phyloP scores from a whole-genome alignment of 1,284 basidiomycete species.

The Sphagnurus paluster region DNA sequence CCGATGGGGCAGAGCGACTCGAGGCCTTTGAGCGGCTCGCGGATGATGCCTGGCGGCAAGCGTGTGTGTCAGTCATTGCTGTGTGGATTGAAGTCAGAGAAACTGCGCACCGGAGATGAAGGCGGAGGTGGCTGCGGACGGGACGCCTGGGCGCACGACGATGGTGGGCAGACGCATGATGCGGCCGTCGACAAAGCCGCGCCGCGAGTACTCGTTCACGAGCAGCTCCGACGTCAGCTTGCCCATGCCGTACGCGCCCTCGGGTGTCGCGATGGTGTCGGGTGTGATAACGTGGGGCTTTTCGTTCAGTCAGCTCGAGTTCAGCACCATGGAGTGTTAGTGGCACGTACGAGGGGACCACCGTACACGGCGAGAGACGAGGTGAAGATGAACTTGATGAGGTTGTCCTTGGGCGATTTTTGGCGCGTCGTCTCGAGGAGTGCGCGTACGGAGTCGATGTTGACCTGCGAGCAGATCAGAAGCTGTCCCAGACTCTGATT shows the following conservation, averaged over 20 bases:
- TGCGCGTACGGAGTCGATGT: slow-evolving; percentile 58
- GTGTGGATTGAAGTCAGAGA: not conserved
- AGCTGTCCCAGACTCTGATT: not conserved
- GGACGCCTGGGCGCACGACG: slow-evolving; percentile 57
- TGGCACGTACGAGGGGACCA: slow-evolving; percentile 46
- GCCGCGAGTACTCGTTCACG: slow-evolving; percentile 65
- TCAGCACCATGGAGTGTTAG: not conserved
- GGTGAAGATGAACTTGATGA: slow-evolving; percentile 59
- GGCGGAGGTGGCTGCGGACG: slow-evolving; percentile 56
- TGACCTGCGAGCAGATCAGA: slow-evolving; percentile 37
- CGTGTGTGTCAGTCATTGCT: not conserved
- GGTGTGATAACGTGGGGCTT: slow-evolving; percentile 49
- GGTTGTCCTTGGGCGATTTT: slow-evolving; percentile 32
- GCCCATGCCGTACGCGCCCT: slow-evolving; percentile 58
- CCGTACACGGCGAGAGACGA: slow-evolving; percentile 67
- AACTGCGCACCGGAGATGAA: slow-evolving; percentile 47
- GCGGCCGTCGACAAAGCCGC: slow-evolving; percentile 61
- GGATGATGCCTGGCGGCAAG: slow-evolving; percentile 47
- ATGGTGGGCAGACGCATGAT: slow-evolving; percentile 65
- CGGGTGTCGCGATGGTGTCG: slow-evolving; percentile 55
- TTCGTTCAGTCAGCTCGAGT: not conserved
- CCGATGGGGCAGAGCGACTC: slow-evolving; percentile 56
- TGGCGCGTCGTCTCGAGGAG: slow-evolving; percentile 49
- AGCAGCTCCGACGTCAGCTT: slow-evolving; percentile 63
- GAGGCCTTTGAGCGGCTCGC: slow-evolving; percentile 59